Percentiles rank a stretch among this genome's conserved stretches.
Conservation (phyloP, 306 rosid species). For the Cicer judaicum region DNA sequence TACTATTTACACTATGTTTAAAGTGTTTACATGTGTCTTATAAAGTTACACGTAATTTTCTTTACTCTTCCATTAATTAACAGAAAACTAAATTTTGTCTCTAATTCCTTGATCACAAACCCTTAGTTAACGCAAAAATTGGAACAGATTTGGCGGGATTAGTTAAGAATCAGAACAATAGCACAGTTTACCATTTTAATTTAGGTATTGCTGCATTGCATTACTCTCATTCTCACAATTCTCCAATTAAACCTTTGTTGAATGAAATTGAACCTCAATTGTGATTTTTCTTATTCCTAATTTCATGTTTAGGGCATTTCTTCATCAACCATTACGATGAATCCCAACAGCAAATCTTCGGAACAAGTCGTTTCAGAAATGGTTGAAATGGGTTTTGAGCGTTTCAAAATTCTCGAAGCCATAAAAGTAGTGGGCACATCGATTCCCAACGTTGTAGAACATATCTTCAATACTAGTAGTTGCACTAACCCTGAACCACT, state of each 20-base stretch:
- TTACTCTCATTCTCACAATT: slow-evolving; percentile 15
- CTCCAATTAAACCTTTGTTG: background rate
- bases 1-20: too few species aligned
- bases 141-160: slow-evolving; percentile 39
- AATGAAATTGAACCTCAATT: background rate
- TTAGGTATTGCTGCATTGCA: background rate
- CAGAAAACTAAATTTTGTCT: too few species aligned
- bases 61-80: too few species aligned
- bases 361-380: slow-evolving; percentile 58
- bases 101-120: too few species aligned
- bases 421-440: slow-evolving; percentile 62
- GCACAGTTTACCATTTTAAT: background rate
- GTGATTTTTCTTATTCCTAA: background rate
- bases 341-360: slow-evolving; percentile 40
- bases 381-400: slow-evolving; percentile 74
- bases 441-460: slow-evolving; percentile 53
- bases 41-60: too few species aligned
- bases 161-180: background rate
- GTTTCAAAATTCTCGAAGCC: slow-evolving; percentile 51
- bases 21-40: too few species aligned
- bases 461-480: slow-evolving; percentile 48
- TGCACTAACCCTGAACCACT: slow-evolving; percentile 26
- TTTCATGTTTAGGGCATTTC: background rate
- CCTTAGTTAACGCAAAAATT: too few species aligned
- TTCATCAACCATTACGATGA: slow-evolving; percentile 45